Conservation (phyloP, 345 rosid species). For the Cardiospermum halicacabum region DNA sequence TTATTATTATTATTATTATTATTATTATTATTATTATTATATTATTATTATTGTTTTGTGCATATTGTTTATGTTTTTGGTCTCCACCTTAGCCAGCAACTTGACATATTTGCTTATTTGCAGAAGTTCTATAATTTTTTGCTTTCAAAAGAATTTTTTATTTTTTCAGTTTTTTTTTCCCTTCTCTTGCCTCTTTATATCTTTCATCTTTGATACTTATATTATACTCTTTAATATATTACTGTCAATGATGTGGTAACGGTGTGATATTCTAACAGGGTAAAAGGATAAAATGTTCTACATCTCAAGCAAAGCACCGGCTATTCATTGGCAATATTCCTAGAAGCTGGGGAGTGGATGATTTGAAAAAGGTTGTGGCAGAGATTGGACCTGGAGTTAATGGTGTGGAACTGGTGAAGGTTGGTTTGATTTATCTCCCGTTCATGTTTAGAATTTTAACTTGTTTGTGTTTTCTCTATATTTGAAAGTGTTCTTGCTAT, state of each 20-base stretch:
- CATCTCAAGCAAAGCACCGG: slow-evolving; percentile 54
- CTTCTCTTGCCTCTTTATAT: not conserved
- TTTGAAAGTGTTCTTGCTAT: not conserved
- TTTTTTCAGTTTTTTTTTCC: not conserved
- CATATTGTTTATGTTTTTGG: not conserved
- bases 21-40: too few relatives aligned
- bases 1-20: too few relatives aligned
- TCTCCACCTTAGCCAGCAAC: not conserved
- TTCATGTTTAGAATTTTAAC: not conserved
- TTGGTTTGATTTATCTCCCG: slow-evolving; percentile 18
- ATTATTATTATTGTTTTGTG: slow-evolving; percentile 13
- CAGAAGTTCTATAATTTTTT: not conserved
- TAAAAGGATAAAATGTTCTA: slow-evolving; percentile 53
- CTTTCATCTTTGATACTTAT: not conserved
- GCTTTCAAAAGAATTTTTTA: not conserved
- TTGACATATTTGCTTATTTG: not conserved
- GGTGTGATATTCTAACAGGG: slow-evolving; percentile 43
- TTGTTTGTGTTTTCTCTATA: not conserved
- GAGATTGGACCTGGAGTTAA: slow-evolving; percentile 67
- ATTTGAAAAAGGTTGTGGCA: slow-evolving; percentile 43
- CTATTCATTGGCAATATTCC: slow-evolving; percentile 69
- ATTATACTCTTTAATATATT: slow-evolving; percentile 1
- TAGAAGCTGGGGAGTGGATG: slow-evolving; percentile 53
- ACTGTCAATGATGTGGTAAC: not conserved
- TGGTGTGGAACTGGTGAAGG: slow-evolving; percentile 58